phyloP scores from a whole-genome alignment of 1,139 yeast species.

The Yamadazyma triangularis region DNA sequence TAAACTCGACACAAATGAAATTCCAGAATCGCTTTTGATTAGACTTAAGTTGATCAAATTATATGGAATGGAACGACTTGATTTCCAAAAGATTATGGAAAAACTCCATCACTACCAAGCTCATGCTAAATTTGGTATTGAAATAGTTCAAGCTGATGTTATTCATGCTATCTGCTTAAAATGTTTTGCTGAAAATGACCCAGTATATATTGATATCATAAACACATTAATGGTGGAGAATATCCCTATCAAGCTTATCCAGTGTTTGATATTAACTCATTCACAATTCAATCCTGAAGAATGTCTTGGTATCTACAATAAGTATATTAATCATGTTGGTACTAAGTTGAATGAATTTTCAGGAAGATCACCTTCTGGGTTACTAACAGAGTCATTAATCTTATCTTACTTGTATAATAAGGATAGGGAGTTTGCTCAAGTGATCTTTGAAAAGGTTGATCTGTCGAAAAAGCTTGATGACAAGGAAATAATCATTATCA shows the following conservation, averaged over 20 bases:
- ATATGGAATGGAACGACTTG: conserved; percentile 32
- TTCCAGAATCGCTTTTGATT: conserved; percentile 22
- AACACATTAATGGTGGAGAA: conserved; percentile 36
- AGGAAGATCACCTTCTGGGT: conserved; percentile 41
- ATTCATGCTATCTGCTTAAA: conserved; percentile 35
- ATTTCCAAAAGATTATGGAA: conserved; percentile 23
- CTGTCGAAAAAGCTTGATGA: conserved; percentile 42
- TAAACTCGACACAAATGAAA: conserved; percentile 20
- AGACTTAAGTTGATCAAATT: conserved; percentile 29
- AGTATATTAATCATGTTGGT: conserved; percentile 39
- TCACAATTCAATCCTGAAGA: conserved; percentile 42
- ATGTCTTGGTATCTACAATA: conserved; percentile 50
- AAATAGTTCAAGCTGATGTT: conserved; percentile 25
- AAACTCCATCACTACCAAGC: conserved; percentile 35
- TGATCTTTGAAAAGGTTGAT: conserved; percentile 54
- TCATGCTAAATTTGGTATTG: conserved; percentile 31
- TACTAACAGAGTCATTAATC: conserved; percentile 50
- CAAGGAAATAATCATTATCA: conserved; percentile 39
- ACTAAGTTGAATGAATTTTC: conserved; percentile 27
- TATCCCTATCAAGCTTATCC: conserved; percentile 36
- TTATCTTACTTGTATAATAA: conserved; percentile 43
- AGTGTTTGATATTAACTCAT: conserved; percentile 43
- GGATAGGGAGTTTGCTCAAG: conserved; percentile 61
- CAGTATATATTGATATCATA: conserved; percentile 35
- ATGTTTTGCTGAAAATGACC: conserved; percentile 32